Evolutionary conservation across 495 filamentous ascomycete genomes (phyloP), one percentile per base, ranked within the genome.

Genomic region (Tetracladium marchalianum): DNA sequence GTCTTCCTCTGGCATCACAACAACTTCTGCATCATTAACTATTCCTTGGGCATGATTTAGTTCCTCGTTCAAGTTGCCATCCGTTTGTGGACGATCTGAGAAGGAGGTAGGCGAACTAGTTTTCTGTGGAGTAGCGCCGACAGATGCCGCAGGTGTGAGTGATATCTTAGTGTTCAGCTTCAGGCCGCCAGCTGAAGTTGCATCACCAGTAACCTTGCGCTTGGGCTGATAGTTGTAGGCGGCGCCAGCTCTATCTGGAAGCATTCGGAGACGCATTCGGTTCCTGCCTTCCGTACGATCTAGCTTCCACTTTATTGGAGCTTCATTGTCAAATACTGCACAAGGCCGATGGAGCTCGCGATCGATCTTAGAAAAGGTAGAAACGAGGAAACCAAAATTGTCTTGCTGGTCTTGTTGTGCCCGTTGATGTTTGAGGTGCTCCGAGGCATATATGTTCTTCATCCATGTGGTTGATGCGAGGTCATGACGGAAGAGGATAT

Each of bases 211-310:
- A 7, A 27, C 7, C 42, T 77, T 87, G 5, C 85, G 70, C 60
- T 95, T 96, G 0, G 92, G 89, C 49, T 90, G 87, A 57, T 92
- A 93, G 40, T 87, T 78, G 35, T 81, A 78, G 10, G 68, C 67
- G 12, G 76, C 74, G 5, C 46, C 44, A 17, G 43, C 41, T 37
- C 76, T 75, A 56, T 93, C 86, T 5, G 85, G 85, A 17, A 93
- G 73, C 39, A 94, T 76, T 5, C 92, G 78, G 42, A 93, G 69
- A 35, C 93, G 77, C 89, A 96, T 96, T 32, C 93, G 84, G 60
- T 95, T 95, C 12, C 90, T 78, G 33, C 90, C 93, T 67, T 98
- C 92, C 0, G 90, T 97, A 56, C 92, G 78, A 59, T 98, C 92
- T 7, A 98, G 76, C 57, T 84, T 86, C 87, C 87, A 97, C 60